Base-by-base conservation (phyloP, 129 eudicot genomes). In the Ambrosia trifida region DNA sequence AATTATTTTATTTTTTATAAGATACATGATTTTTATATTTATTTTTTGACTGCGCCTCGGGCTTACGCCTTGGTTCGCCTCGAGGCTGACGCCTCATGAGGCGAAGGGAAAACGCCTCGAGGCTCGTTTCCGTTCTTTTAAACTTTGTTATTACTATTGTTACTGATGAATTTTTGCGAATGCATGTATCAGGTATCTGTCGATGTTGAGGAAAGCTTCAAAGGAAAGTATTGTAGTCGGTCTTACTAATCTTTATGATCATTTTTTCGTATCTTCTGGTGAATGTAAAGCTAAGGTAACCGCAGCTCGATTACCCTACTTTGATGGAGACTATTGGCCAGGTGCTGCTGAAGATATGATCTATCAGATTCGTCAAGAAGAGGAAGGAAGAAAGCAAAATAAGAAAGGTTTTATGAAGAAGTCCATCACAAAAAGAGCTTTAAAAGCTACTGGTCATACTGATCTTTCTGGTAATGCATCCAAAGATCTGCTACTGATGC, bases 241-340 rank as follows among this genome's bases (percentile, higher is more conserved):
- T 18, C 88, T 89, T 59, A 87, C 98, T 54, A 93, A 89, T 78
- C 43, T 93, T 46, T 89, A 81, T 14, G 98, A 89, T 77, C 96
- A 93, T 81, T 93, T 93, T 67, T 93, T 93, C 66, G 20, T 80
- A 13, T 65, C 91, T 4, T 68, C 86, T 28, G 98, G 96, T 58
- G 98, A 93, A 69, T 82, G 98, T 78, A 93, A 84, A 82, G 96
- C 98, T 49, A 93, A 85, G 79, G 90, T 93, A 43, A 93, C 96
- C 45, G 98, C 98, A 66, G 83, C 96, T 40, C 87, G 98, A 77
- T 75, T 93, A 73, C 98, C 98, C 7, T 89, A 93, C 72, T 93
- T 93, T 73, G 98, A 93, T 73, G 98, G 98, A 12, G 98, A 93
- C 61, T 93, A 89, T 78, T 93, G 96, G 96, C 98, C 98, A 35